Percentiles rank a stretch among this genome's conserved stretches.
Evolutionary conservation across 208 protist genomes (phyloP).

Genomic region (Balamuthia mandrillaris): DNA sequence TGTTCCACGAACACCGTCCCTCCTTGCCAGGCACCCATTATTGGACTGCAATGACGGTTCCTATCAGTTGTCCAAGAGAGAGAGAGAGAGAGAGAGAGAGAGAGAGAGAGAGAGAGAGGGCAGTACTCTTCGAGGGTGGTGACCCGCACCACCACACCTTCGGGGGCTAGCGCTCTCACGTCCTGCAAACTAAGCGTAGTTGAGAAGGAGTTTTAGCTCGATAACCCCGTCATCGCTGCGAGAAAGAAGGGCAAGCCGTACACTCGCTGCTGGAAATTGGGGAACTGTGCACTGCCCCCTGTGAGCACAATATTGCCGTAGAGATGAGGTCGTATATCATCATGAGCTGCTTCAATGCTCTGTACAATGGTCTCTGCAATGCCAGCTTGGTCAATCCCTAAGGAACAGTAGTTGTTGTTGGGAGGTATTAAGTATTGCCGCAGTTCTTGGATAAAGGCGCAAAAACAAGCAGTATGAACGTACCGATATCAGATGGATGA

Average conservation of each 20-base stretch:
- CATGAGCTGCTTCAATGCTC: conserved; percentile 39
- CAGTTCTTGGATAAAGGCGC: neutral
- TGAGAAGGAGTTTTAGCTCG: too few relatives aligned
- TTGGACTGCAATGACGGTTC: too few relatives aligned
- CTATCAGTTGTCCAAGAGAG: too few relatives aligned
- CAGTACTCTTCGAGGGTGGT: too few relatives aligned
- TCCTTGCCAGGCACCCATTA: too few relatives aligned
- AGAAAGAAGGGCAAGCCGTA: conserved; percentile 13
- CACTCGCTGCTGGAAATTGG: conserved; percentile 49
- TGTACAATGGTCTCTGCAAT: conserved; percentile 63
- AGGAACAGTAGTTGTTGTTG: neutral
- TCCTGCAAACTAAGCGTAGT: too few relatives aligned
- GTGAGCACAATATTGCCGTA: conserved; percentile 61
- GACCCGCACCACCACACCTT: too few relatives aligned
- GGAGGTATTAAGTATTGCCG: neutral
- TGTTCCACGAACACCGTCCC: too few relatives aligned
- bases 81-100: too few relatives aligned
- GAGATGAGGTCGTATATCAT: conserved; percentile 44
- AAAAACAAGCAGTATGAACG: neutral
- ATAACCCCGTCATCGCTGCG: conserved; percentile 21
- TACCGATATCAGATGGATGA: conserved; percentile 53
- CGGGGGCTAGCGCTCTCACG: too few relatives aligned
- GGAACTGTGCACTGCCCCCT: conserved; percentile 50
- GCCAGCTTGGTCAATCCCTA: conserved; percentile 57
- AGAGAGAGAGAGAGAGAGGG: too few relatives aligned